Conservation (phyloP, 2,329 filamentous ascomycete genomes). For the Nemania sp. region DNA sequence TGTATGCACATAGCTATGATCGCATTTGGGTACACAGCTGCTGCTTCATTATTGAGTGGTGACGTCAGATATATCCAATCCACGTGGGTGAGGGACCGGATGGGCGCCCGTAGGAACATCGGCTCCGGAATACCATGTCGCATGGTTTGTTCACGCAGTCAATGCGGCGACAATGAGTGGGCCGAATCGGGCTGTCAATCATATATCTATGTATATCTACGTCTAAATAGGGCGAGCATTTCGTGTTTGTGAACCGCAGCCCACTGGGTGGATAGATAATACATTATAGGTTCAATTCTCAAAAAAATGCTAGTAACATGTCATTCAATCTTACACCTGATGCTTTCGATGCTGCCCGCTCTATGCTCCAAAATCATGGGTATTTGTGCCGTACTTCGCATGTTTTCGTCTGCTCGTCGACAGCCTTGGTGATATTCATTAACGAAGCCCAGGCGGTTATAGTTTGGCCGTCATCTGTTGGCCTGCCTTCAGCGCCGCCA, state of each 20-base stretch:
- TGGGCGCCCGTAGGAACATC: constrained; percentile 2
- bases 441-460: constrained; percentile 55
- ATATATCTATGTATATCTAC: too few relatives aligned
- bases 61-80: constrained; percentile 43
- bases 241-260: too few relatives aligned
- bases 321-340: neutral
- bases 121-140: neutral
- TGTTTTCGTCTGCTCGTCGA: neutral
- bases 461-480: constrained; percentile 77
- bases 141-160: neutral
- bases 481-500: constrained; percentile 75
- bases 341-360: constrained; percentile 9
- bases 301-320: neutral
- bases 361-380: neutral
- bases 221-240: too few relatives aligned
- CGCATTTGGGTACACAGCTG: constrained; percentile 1
- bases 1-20: neutral
- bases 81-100: constrained; percentile 33
- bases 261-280: constrained; percentile 2
- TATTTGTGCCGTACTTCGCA: neutral
- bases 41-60: constrained; percentile 36
- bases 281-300: neutral
- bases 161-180: constrained; percentile 17
- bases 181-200: neutral
- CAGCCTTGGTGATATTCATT: neutral